Conservation (phyloP, 2,329 filamentous ascomycete species). For the Beauveria sp. region DNA sequence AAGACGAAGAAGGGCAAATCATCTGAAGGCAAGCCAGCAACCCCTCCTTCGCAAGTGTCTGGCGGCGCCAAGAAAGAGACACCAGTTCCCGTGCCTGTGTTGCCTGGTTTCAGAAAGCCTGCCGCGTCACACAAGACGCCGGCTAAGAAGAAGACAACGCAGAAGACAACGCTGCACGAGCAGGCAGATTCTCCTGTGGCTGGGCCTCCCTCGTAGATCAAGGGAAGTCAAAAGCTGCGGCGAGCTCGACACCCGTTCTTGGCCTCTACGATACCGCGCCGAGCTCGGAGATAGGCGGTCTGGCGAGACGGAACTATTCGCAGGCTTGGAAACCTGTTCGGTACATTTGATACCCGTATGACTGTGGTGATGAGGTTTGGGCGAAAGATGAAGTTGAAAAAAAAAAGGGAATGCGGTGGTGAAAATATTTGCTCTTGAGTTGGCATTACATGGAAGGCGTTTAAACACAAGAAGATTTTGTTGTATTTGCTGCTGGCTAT, state of each 20-base stretch:
- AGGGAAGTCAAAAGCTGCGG: background rate
- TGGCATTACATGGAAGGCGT: constrained; percentile 7
- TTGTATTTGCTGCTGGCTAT: background rate
- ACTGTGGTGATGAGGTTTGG: background rate
- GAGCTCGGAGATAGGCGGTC: background rate
- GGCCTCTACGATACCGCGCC: background rate
- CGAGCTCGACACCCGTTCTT: background rate
- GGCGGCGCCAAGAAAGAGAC: constrained; percentile 17
- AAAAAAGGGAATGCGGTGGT: background rate
- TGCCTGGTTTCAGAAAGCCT: constrained; percentile 18
- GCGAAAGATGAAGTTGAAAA: background rate
- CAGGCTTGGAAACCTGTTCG: background rate
- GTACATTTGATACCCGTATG: background rate
- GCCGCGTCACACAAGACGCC: background rate
- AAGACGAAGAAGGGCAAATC: background rate
- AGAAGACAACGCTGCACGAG: constrained; percentile 14
- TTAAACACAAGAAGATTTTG: background rate
- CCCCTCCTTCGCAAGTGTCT: background rate
- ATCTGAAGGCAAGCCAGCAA: background rate
- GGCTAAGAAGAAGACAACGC: constrained; percentile 25
- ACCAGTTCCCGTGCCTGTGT: constrained; percentile 25
- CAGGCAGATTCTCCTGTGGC: background rate
- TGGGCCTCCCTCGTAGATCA: background rate
- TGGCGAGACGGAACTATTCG: background rate
- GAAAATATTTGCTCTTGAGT: background rate